phyloP scores from a whole-genome alignment of 2,329 filamentous ascomycete species.

The Phoma sp. region DNA sequence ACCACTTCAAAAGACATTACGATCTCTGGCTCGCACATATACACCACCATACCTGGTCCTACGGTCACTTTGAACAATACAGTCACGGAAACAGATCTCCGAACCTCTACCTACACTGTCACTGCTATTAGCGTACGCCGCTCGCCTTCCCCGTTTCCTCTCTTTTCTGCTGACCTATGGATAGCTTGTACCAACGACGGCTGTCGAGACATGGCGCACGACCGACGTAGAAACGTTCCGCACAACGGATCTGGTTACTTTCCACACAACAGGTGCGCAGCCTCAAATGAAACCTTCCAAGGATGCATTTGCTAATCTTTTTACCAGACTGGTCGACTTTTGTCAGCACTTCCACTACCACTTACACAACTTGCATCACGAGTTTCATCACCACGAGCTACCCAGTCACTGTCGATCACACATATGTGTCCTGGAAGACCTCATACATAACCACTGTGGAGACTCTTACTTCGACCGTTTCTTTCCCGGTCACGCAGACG shows the following conservation, averaged over 20 bases:
- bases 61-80: slow-evolving; percentile 9
- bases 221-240: slow-evolving; percentile 17
- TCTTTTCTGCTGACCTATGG: background rate
- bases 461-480: slow-evolving; percentile 17
- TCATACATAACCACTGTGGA: background rate
- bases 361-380: slow-evolving; percentile 21
- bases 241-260: slow-evolving; percentile 15
- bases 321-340: slow-evolving; percentile 18
- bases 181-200: slow-evolving; percentile 26
- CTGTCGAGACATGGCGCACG: slow-evolving; percentile 17
- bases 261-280: slow-evolving; percentile 15
- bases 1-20: slow-evolving; percentile 20
- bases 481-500: slow-evolving; percentile 16
- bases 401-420: slow-evolving; percentile 17
- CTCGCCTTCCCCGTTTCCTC: background rate
- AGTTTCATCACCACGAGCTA: slow-evolving; percentile 28
- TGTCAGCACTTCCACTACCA: slow-evolving; percentile 21
- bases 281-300: background rate
- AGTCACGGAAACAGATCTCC: slow-evolving; percentile 3
- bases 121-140: slow-evolving; percentile 26
- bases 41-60: slow-evolving; percentile 6
- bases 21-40: slow-evolving; percentile 6
- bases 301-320: background rate
- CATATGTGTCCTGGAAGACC: slow-evolving; percentile 19
- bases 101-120: slow-evolving; percentile 18